A percentile compares a stretch with the other conserved stretches of the same genome.
Conservation (phyloP, 805 yeast species). For the Sporopachydermia quercuum region DNA sequence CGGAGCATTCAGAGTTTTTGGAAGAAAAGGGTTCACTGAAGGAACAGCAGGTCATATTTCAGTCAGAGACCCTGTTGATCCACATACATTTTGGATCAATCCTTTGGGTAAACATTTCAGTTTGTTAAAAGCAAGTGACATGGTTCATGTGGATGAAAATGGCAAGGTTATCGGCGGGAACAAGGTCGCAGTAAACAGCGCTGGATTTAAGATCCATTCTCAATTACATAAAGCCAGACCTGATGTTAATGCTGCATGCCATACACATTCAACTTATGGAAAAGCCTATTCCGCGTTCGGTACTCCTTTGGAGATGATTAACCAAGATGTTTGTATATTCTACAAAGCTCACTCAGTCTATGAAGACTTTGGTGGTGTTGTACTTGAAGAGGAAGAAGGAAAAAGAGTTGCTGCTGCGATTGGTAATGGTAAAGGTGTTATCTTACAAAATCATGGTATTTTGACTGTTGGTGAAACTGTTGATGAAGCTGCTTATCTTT, state of each 20-base stretch:
- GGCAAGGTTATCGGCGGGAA: constrained; percentile 53
- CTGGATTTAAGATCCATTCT: constrained; percentile 59
- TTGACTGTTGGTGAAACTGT: constrained; percentile 56
- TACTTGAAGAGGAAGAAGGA: constrained; percentile 52
- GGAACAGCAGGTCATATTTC: constrained; percentile 83
- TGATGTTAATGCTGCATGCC: constrained; percentile 59
- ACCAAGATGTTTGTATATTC: constrained; percentile 61
- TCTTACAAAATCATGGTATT: constrained; percentile 61
- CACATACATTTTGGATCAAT: constrained; percentile 78
- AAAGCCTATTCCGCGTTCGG: constrained; percentile 55
- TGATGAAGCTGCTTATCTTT: constrained; percentile 61
- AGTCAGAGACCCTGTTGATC: constrained; percentile 68
- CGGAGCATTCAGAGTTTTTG: constrained; percentile 70
- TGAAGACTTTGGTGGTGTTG: constrained; percentile 65
- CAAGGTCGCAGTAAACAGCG: constrained; percentile 40
- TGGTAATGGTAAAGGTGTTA: constrained; percentile 42
- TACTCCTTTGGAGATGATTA: constrained; percentile 58
- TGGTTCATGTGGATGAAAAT: constrained; percentile 47
- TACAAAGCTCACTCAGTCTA: constrained; percentile 56
- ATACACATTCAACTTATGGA: constrained; percentile 51
- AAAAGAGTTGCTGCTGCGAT: constrained; percentile 41
- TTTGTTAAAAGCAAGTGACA: constrained; percentile 40
- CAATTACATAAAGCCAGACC: constrained; percentile 55
- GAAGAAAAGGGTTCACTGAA: constrained; percentile 61
- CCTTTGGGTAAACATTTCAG: constrained; percentile 73